Evolutionary conservation across 345 rosid genomes (phyloP).

Genomic region (Populus alba): DNA sequence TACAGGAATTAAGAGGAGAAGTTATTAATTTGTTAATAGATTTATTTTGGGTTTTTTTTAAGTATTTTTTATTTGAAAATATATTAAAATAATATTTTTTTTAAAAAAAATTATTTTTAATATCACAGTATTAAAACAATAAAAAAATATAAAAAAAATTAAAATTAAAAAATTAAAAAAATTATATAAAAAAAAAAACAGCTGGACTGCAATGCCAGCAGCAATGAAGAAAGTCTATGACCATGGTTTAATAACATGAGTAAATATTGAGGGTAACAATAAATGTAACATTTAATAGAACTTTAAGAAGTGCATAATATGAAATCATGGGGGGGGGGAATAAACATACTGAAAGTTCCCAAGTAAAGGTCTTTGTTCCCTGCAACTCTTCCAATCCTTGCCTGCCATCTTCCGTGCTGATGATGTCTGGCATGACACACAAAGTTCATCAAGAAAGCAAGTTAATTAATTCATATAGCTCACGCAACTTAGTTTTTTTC

Average conservation of each 20-base stretch:
- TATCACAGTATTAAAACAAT: no score
- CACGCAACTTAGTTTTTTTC: not conserved
- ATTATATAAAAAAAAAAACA: no score
- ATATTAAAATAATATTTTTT: no score
- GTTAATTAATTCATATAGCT: not conserved
- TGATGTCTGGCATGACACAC: constrained; percentile 15
- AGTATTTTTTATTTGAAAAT: no score
- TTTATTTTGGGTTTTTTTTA: not conserved
- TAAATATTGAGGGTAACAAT: not conserved
- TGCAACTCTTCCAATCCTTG: constrained; percentile 36
- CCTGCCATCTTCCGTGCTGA: constrained; percentile 37
- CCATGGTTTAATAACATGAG: not conserved
- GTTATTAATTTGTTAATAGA: not conserved
- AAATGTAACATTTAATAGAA: not conserved
- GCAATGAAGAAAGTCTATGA: not conserved
- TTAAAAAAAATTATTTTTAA: no score
- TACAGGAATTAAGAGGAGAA: not conserved
- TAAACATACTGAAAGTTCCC: constrained; percentile 27
- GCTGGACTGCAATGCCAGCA: no score
- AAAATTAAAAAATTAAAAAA: no score
- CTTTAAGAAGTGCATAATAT: not conserved
- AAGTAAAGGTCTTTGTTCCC: constrained; percentile 34
- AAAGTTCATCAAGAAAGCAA: not conserved
- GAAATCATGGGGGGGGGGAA: not conserved
- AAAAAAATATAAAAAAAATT: no score